Base-by-base conservation (phyloP, 345 rosid genomes). In the Lumnitzera racemosa region DNA sequence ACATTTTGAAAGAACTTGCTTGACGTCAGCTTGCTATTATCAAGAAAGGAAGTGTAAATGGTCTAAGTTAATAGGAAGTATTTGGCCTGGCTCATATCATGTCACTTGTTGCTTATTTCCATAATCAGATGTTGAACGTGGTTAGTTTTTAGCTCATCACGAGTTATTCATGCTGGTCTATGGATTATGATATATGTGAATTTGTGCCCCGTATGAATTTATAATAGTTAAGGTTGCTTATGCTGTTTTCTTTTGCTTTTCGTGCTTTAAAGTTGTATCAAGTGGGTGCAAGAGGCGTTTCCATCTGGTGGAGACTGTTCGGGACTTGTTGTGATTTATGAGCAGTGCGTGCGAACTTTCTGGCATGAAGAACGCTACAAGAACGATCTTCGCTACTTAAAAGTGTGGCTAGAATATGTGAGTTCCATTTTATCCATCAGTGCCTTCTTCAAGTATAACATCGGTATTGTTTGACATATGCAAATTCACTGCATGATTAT, bases 331-430 rank as follows among this genome's bases (percentile, higher is more conserved):
- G 81, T 90, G 60, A 78, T 87, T 13, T 94, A 90, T 10, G 99
- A 94, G 69, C 99, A 90, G 61, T 94, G 97, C 49, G 99, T 89
- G 15, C 95, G 99, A 15, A 61, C 74, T 20, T 94, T 90, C 47
- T 94, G 99, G 97, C 83, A 86, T 74, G 81, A 80, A 0, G 86
- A 86, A 3, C 78, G 65, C 55, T 87, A 90, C 75, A 94, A 77
- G 83, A 81, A 87, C 49, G 99, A 94, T 74, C 83, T 86, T 46
- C 97, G 99, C 57, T 94, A 90, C 68, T 96, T 90, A 65, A 94
- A 90, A 84, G 77, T 86, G n/a, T 94, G 97, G 99, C 68, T 94
- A 62, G 96, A 94, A 87, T 94, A 94, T 67, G 99, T 88, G 68
- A 61, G 87, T 67, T 64, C 53, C 61, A 27, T 62, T 43, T 5